phyloP scores from a whole-genome alignment of 169 alveolate genomes.

The Cryptosporidium xiaoi region DNA sequence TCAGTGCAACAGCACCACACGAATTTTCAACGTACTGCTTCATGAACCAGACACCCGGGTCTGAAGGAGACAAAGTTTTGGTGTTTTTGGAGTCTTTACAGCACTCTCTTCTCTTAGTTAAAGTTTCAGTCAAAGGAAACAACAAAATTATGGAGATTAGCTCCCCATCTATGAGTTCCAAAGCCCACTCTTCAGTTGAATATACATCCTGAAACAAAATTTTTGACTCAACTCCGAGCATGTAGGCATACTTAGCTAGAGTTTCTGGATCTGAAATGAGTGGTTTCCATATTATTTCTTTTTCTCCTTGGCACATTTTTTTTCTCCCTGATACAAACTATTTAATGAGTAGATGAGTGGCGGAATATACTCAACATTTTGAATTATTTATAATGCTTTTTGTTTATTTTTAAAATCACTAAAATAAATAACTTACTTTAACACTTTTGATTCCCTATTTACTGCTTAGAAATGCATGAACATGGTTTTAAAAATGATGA shows the following conservation, averaged over 20 bases:
- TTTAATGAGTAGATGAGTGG: neutral
- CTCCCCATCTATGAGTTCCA: neutral
- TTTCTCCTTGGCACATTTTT: neutral
- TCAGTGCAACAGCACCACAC: slow-evolving; percentile 37
- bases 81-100: neutral
- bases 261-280: slow-evolving; percentile 29
- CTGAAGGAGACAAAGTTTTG: neutral
- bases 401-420: neutral
- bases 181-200: slow-evolving; percentile 18
- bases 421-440: neutral
- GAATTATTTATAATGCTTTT: slow-evolving; percentile 6
- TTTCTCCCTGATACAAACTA: neutral
- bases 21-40: slow-evolving; percentile 29
- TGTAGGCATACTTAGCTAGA: neutral
- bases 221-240: slow-evolving; percentile 17
- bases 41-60: slow-evolving; percentile 35
- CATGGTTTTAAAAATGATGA: neutral
- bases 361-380: slow-evolving; percentile 1
- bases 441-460: neutral
- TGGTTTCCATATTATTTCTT: slow-evolving; percentile 47
- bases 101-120: neutral
- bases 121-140: slow-evolving; percentile 3
- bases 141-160: slow-evolving; percentile 13
- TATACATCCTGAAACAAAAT: slow-evolving; percentile 12
- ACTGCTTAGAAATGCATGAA: neutral